These are phyloP conservation scores for Galerina sulciceps DNA, from an alignment of 768 basidiomycete species.

Conservation along the genomic window DNA sequence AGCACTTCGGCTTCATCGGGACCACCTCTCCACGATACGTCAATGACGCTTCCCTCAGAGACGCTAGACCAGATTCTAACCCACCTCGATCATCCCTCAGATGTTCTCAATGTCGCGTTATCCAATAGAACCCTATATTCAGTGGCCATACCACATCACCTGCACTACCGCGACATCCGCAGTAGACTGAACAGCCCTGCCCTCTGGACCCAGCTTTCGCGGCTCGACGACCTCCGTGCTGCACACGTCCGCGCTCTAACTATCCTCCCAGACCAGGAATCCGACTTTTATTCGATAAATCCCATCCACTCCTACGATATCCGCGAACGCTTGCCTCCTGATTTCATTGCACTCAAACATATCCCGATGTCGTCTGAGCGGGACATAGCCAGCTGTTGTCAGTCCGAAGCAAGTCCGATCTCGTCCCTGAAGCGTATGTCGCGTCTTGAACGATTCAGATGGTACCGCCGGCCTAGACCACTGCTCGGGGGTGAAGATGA, in stretches of 20 bases:
- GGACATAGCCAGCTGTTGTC: neutral
- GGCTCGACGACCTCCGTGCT: slow-evolving; percentile 7
- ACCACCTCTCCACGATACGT: too few species aligned
- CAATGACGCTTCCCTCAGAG: too few species aligned
- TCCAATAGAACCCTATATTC: slow-evolving; percentile 7
- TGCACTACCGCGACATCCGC: slow-evolving; percentile 15
- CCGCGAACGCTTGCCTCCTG: slow-evolving; percentile 3
- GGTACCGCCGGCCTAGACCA: slow-evolving; percentile 7
- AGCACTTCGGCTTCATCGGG: too few species aligned
- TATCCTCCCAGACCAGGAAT: slow-evolving; percentile 4
- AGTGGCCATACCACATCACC: slow-evolving; percentile 11
- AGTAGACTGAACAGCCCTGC: neutral
- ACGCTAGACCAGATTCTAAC: too few species aligned
- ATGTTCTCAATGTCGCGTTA: slow-evolving; percentile 15
- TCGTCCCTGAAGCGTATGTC: slow-evolving; percentile 7
- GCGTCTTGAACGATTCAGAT: neutral
- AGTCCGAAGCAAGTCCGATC: too few species aligned
- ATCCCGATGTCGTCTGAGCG: neutral
- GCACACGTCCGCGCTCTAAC: slow-evolving; percentile 9
- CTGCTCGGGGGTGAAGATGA: neutral
- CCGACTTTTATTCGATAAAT: neutral
- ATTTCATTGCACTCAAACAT: neutral
- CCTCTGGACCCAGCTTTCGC: slow-evolving; percentile 12
- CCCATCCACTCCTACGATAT: slow-evolving; percentile 7
- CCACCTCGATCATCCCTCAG: too few species aligned